phyloP scores from a whole-genome alignment of 345 rosid genomes.

The Stellera chamaejasme region DNA sequence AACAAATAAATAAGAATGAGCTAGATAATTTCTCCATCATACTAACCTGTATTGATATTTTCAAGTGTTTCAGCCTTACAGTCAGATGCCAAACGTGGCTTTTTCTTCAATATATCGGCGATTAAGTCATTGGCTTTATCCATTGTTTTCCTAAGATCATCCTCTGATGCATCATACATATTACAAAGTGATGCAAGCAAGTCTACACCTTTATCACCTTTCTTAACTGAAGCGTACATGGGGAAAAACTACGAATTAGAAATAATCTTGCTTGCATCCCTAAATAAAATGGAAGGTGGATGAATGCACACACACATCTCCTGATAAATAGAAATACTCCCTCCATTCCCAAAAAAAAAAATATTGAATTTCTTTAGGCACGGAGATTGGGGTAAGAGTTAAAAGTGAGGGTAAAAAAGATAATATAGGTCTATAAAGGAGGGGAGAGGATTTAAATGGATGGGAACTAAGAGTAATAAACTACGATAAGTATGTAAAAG shows the following conservation, averaged over 20 bases:
- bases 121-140: slow-evolving; percentile 60
- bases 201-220: slow-evolving; percentile 67
- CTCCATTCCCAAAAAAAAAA: too few species aligned
- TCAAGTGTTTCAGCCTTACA: slow-evolving; percentile 56
- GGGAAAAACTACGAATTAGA: not conserved
- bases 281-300: not conserved
- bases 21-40: not conserved
- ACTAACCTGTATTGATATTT: slow-evolving; percentile 53
- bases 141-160: slow-evolving; percentile 63
- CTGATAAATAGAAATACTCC: too few species aligned
- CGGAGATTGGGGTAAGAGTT: too few species aligned
- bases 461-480: too few species aligned
- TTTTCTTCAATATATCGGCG: slow-evolving; percentile 53
- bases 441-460: too few species aligned
- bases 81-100: slow-evolving; percentile 50
- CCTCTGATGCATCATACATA: slow-evolving; percentile 70
- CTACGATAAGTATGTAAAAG: too few species aligned
- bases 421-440: too few species aligned
- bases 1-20: slow-evolving; percentile 5
- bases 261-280: not conserved
- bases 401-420: too few species aligned
- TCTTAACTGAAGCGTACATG: slow-evolving; percentile 46
- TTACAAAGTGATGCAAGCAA: slow-evolving; percentile 82
- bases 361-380: too few species aligned
- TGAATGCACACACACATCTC: slow-evolving; percentile 8